Percentiles rank a stretch among this genome's conserved stretches.
Conservation (phyloP, 306 rosid species). For the Vigna mungo region DNA sequence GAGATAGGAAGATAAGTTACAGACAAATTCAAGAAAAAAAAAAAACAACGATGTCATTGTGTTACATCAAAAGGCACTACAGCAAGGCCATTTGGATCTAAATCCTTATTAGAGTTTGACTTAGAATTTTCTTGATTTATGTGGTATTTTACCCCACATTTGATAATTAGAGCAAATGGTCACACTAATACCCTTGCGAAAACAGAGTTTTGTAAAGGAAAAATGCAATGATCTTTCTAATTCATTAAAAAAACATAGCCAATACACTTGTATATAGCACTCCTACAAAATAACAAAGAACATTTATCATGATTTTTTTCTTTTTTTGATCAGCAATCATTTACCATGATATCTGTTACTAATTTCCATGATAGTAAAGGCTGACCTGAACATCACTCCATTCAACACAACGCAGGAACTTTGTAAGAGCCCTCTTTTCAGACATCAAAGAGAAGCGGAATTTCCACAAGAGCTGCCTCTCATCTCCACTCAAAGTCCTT, state of each 20-base stretch:
- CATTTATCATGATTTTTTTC: neutral
- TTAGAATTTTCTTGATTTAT: neutral
- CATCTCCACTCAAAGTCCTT: conserved; percentile 95
- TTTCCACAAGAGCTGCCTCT: conserved; percentile 98
- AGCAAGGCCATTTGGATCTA: neutral
- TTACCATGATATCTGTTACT: conserved; percentile 20
- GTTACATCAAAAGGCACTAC: conserved; percentile 1
- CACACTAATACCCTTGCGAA: conserved; percentile 16
- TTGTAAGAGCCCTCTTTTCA: conserved; percentile 99
- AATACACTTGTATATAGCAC: conserved; percentile 8
- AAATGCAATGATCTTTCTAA: conserved; percentile 31
- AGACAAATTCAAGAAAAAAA: neutral
- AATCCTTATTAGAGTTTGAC: neutral
- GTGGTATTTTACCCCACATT: conserved; percentile 12
- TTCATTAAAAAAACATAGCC: conserved; percentile 7
- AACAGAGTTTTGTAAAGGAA: conserved; percentile 29
- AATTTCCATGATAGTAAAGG: conserved; percentile 38
- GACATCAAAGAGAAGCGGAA: conserved; percentile 98
- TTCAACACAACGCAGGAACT: conserved; percentile 96
- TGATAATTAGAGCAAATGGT: conserved; percentile 26
- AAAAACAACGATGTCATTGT: neutral
- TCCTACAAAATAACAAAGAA: conserved; percentile 24
- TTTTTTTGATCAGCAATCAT: neutral
- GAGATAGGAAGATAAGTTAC: neutral
- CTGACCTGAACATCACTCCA: conserved; percentile 98